These are phyloP conservation scores for Cyberlindnera euphorbiae DNA, from an alignment of 805 yeast species.

Conservation along the genomic window DNA sequence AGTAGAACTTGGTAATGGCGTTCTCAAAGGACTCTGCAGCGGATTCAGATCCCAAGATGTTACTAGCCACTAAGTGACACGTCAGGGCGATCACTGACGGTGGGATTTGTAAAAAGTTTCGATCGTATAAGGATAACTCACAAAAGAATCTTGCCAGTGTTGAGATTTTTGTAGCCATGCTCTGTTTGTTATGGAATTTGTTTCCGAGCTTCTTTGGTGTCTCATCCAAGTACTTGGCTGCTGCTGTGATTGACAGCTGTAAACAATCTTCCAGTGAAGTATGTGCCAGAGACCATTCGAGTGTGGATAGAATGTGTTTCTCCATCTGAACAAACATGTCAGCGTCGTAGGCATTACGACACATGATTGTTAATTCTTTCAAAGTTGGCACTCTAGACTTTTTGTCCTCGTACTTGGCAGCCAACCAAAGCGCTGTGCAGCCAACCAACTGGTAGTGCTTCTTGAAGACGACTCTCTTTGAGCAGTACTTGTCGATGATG, in stretches of 20 bases:
- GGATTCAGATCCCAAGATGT: slow-evolving; percentile 35
- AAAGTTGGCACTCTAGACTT: slow-evolving; percentile 63
- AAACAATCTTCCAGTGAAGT: slow-evolving; percentile 27
- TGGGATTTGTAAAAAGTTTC: slow-evolving; percentile 41
- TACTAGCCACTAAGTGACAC: slow-evolving; percentile 47
- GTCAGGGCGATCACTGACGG: slow-evolving; percentile 44
- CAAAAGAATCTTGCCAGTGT: slow-evolving; percentile 45
- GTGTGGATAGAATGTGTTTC: slow-evolving; percentile 62
- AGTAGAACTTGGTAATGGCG: slow-evolving; percentile 11
- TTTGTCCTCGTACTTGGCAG: slow-evolving; percentile 70
- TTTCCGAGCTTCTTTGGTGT: slow-evolving; percentile 19
- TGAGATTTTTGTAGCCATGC: slow-evolving; percentile 11
- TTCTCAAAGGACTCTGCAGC: slow-evolving; percentile 20
- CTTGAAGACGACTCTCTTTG: slow-evolving; percentile 70
- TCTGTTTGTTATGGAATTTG: slow-evolving; percentile 14
- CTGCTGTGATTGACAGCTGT: slow-evolving; percentile 17
- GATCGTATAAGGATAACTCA: slow-evolving; percentile 48
- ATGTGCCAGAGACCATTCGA: slow-evolving; percentile 52
- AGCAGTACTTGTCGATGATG: slow-evolving; percentile 79
- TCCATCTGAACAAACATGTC: slow-evolving; percentile 76
- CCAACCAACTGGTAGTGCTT: slow-evolving; percentile 84
- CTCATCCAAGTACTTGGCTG: slow-evolving; percentile 11
- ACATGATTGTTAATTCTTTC: slow-evolving; percentile 57
- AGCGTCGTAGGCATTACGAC: slow-evolving; percentile 59
- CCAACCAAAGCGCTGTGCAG: slow-evolving; percentile 83